These are phyloP conservation scores for Pyrrhoderma noxium DNA, from an alignment of 1,284 basidiomycete species.

Conservation along the genomic window DNA sequence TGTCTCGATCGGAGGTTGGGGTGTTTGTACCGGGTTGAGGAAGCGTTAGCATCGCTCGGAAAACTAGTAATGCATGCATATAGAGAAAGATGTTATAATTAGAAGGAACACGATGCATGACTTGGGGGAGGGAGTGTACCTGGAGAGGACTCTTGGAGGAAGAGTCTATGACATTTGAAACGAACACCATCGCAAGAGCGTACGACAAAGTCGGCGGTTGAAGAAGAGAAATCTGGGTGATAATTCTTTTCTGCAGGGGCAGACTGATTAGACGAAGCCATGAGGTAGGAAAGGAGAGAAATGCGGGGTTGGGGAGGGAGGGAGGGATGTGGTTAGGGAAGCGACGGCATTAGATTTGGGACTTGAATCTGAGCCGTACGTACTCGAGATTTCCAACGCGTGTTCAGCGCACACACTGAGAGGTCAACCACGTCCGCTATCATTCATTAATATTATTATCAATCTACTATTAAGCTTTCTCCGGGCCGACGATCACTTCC, in stretches of 20 bases:
- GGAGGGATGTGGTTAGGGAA: no score
- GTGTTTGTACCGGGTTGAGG: conserved; percentile 12
- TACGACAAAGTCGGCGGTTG: conserved; percentile 16
- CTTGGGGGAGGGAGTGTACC: neutral
- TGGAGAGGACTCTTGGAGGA: conserved; percentile 16
- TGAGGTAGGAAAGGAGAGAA: neutral
- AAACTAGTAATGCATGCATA: conserved; percentile 5
- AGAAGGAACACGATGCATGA: neutral
- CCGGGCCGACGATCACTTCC: no score
- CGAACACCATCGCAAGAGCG: conserved; percentile 14
- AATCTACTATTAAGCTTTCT: no score
- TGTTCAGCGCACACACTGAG: no score
- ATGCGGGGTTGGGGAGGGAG: neutral
- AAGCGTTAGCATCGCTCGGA: conserved; percentile 16
- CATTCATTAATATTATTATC: no score
- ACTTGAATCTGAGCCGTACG: no score
- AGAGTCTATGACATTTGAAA: conserved; percentile 17
- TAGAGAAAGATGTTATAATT: neutral
- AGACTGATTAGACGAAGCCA: conserved; percentile 9
- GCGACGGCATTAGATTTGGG: no score
- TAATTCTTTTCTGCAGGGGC: conserved; percentile 4
- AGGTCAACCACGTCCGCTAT: no score
- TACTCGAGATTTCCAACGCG: no score
- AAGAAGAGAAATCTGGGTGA: conserved; percentile 14
- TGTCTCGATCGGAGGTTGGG: neutral